Conservation (phyloP, 2,329 filamentous ascomycete genomes). For the Fusarium decemcellulare region DNA sequence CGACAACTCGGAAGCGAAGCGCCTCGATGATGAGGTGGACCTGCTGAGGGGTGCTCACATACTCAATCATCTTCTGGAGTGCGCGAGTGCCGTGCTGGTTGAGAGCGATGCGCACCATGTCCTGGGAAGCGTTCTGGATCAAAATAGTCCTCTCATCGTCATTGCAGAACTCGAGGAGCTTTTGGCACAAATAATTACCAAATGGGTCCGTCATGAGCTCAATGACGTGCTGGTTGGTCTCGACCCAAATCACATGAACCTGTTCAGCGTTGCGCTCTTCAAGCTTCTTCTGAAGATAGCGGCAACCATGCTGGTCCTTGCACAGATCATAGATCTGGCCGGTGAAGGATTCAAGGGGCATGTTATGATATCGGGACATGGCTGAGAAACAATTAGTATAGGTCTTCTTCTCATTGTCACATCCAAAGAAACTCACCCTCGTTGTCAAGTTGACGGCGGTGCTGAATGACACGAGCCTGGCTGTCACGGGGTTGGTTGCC, state of each 20-base stretch:
- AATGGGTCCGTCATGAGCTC: constrained; percentile 99
- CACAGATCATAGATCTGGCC: constrained; percentile 91
- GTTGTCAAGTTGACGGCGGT: constrained; percentile 80
- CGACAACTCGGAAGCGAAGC: constrained; percentile 86
- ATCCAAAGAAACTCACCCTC: constrained; percentile 66
- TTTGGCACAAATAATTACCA: constrained; percentile 99
- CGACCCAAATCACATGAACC: constrained; percentile 92
- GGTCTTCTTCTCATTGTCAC: background rate
- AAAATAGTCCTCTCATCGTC: constrained; percentile 94
- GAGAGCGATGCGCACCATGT: constrained; percentile 92
- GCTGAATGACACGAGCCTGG: constrained; percentile 81
- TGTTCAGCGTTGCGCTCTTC: constrained; percentile 89
- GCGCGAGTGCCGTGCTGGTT: constrained; percentile 98
- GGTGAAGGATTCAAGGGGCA: constrained; percentile 83
- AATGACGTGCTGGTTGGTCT: constrained; percentile 93
- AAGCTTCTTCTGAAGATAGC: constrained; percentile 96
- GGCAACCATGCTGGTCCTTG: constrained; percentile 98
- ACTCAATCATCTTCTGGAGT: constrained; percentile 99
- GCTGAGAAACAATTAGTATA: constrained; percentile 58
- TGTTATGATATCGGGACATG: constrained; percentile 87
- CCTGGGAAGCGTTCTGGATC: constrained; percentile 88
- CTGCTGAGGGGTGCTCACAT: constrained; percentile 88
- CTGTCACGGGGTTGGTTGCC: constrained; percentile 76
- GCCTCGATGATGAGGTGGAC: constrained; percentile 90
- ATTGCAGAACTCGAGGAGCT: constrained; percentile 94